These are phyloP conservation scores for Piper longum DNA, from an alignment of 164 flowering plant species.

Conservation along the genomic window DNA sequence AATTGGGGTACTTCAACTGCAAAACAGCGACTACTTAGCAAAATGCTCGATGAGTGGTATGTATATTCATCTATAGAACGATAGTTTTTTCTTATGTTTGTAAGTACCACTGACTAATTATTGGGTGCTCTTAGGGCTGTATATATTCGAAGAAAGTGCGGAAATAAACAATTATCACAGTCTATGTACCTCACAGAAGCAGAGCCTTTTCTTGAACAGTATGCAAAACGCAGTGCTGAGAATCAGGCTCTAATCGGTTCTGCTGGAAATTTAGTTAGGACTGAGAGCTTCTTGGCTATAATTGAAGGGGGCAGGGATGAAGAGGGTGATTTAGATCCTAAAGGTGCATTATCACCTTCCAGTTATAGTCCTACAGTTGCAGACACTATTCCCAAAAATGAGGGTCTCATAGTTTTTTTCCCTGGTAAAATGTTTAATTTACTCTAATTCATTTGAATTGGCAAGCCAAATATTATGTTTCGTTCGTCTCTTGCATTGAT, in stretches of 20 bases:
- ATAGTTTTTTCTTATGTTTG: background rate
- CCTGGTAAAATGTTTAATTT: constrained; percentile 39
- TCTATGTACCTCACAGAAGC: constrained; percentile 79
- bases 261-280: constrained; percentile 70
- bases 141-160: constrained; percentile 57
- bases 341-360: constrained; percentile 26
- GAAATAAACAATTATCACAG: constrained; percentile 56
- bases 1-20: constrained; percentile 74
- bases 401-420: constrained; percentile 84
- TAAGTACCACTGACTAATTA: background rate
- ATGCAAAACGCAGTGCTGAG: constrained; percentile 70
- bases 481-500: too few species aligned
- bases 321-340: constrained; percentile 71
- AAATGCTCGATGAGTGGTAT: constrained; percentile 97
- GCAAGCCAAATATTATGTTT: background rate
- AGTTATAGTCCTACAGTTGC: constrained; percentile 26
- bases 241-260: constrained; percentile 77
- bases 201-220: constrained; percentile 90
- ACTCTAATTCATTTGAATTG: background rate
- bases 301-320: constrained; percentile 69
- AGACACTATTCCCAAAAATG: constrained; percentile 48
- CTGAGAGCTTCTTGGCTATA: constrained; percentile 80
- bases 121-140: constrained; percentile 47
- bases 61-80: background rate
- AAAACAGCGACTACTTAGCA: constrained; percentile 74